phyloP scores from a whole-genome alignment of 2,329 filamentous ascomycete genomes.

The Alternaria postmessia region DNA sequence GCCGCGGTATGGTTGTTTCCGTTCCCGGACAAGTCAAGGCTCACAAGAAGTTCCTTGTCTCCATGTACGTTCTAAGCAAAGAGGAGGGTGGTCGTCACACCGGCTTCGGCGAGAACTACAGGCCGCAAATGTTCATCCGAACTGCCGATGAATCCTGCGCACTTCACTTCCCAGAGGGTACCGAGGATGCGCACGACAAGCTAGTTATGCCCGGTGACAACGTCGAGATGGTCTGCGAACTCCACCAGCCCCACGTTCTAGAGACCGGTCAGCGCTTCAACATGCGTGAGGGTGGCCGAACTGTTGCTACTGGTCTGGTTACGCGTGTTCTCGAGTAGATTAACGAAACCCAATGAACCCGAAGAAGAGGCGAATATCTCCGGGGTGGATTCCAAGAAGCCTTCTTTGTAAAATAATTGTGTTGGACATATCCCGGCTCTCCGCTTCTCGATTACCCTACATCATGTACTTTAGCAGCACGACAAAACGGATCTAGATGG shows the following conservation, averaged over 20 bases:
- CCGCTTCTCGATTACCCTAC: slow-evolving; percentile 34
- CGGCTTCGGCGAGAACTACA: slow-evolving; percentile 95
- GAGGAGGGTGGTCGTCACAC: slow-evolving; percentile 98
- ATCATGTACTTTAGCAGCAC: slow-evolving; percentile 39
- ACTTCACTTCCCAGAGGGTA: slow-evolving; percentile 86
- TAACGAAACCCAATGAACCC: not conserved
- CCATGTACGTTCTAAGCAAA: slow-evolving; percentile 96
- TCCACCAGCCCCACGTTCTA: slow-evolving; percentile 84
- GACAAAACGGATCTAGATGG: slow-evolving; percentile 32
- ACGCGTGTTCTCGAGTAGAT: slow-evolving; percentile 49
- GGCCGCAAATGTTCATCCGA: slow-evolving; percentile 93
- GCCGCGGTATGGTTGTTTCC: slow-evolving; percentile 92
- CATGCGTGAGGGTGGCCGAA: slow-evolving; percentile 91
- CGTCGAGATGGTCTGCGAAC: slow-evolving; percentile 91
- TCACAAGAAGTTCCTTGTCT: slow-evolving; percentile 90
- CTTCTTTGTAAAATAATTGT: slow-evolving; percentile 36
- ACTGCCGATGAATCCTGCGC: slow-evolving; percentile 81
- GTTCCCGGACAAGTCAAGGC: slow-evolving; percentile 85
- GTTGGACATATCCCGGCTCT: slow-evolving; percentile 32
- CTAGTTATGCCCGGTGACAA: slow-evolving; percentile 99
- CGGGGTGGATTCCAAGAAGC: slow-evolving; percentile 16
- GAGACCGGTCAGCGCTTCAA: slow-evolving; percentile 97
- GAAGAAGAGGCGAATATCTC: slow-evolving; percentile 14
- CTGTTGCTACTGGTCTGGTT: slow-evolving; percentile 51
- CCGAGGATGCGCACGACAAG: slow-evolving; percentile 74